These are phyloP conservation scores for Licmophora abbreviata DNA, from an alignment of 108 stramenopile species.

Conservation along the genomic window DNA sequence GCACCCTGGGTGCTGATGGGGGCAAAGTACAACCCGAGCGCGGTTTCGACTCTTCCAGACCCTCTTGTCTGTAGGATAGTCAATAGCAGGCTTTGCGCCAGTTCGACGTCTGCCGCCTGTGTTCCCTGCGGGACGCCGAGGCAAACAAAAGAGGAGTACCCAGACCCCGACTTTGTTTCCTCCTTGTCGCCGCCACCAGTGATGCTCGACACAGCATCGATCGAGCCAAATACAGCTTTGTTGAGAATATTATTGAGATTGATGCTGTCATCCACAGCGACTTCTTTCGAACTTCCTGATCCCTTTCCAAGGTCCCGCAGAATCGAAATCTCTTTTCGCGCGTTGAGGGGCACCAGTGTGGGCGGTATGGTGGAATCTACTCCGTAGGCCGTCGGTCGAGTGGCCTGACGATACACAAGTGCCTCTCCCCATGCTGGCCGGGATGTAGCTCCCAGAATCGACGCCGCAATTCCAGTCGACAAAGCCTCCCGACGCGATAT, in stretches of 20 bases:
- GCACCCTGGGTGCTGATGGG: slow-evolving; percentile 40
- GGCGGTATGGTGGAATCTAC: slow-evolving; percentile 80
- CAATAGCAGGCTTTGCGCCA: slow-evolving; percentile 36
- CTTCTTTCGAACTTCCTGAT: slow-evolving; percentile 53
- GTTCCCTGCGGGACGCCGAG: slow-evolving; percentile 44
- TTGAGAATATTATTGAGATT: slow-evolving; percentile 79
- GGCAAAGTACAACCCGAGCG: slow-evolving; percentile 51
- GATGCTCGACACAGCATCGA: slow-evolving; percentile 25
- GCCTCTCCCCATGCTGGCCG: too few species aligned
- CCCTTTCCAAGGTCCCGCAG: slow-evolving; percentile 59
- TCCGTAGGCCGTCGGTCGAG: slow-evolving; percentile 62
- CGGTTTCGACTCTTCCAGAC: slow-evolving; percentile 27
- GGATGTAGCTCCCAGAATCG: too few species aligned
- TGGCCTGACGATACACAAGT: slow-evolving; percentile 32
- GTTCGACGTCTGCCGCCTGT: slow-evolving; percentile 30
- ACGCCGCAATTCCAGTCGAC: too few species aligned
- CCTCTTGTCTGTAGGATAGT: slow-evolving; percentile 33
- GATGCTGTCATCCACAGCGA: slow-evolving; percentile 42
- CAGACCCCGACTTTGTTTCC: slow-evolving; percentile 14
- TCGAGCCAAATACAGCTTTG: slow-evolving; percentile 66
- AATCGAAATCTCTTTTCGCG: slow-evolving; percentile 38
- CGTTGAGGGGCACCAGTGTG: slow-evolving; percentile 47
- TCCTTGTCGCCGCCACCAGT: slow-evolving; percentile 2
- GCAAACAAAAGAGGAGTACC: slow-evolving; percentile 55
- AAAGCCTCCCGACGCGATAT: too few species aligned